phyloP scores from a whole-genome alignment of 805 yeast genomes.

The Candida nonsorbophila region DNA sequence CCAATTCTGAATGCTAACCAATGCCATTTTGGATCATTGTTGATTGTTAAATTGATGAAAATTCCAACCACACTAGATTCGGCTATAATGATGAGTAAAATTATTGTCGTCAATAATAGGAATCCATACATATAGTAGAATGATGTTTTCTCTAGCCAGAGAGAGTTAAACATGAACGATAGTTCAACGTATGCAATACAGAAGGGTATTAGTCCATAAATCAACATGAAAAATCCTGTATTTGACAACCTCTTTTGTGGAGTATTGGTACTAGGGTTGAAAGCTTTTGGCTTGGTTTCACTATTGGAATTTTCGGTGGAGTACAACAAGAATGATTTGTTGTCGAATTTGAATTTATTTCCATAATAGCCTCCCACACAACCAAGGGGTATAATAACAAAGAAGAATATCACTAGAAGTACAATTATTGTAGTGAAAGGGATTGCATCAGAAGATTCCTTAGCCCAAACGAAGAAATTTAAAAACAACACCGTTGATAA shows the following conservation, averaged over 20 bases:
- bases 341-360: constrained; percentile 25
- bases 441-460: constrained; percentile 67
- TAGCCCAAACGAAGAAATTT: constrained; percentile 71
- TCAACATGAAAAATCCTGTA: constrained; percentile 20
- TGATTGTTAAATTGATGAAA: constrained; percentile 51
- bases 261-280: background rate
- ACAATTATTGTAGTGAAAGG: constrained; percentile 73
- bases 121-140: constrained; percentile 81
- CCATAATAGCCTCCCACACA: constrained; percentile 62
- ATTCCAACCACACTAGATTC: constrained; percentile 71
- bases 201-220: constrained; percentile 74
- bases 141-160: constrained; percentile 77
- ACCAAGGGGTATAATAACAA: constrained; percentile 72
- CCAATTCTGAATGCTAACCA: constrained; percentile 77
- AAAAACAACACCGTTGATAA: constrained; percentile 48
- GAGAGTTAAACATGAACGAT: constrained; percentile 62
- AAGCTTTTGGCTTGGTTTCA: constrained; percentile 1
- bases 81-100: constrained; percentile 57
- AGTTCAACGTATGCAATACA: constrained; percentile 78
- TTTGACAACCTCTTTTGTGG: constrained; percentile 1
- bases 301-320: constrained; percentile 2
- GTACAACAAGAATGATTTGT: constrained; percentile 13
- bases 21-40: constrained; percentile 67
- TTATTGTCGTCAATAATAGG: constrained; percentile 52
- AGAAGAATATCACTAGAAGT: constrained; percentile 52